Base-by-base conservation (phyloP, 192 early-diverging fungal genomes). In the Coemansia sp. region DNA sequence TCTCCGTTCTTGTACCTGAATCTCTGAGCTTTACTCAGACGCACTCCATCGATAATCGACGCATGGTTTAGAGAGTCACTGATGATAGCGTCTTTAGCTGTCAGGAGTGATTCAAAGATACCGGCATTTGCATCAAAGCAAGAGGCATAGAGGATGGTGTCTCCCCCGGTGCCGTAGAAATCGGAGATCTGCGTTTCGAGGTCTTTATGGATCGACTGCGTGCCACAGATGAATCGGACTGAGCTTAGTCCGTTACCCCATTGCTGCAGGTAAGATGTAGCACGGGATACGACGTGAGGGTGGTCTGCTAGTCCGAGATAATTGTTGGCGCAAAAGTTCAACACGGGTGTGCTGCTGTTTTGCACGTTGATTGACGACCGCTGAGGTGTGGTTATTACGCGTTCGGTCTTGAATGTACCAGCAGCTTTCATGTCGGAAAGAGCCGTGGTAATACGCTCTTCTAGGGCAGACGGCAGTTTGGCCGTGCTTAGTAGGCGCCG, bases 281-380 rank as follows among this genome's bases (percentile, higher is more conserved):
- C 87, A 3, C 85, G 84, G 24, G 80, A 65, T 65, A 86, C 79
- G 39, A 91, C 88, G 18, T 73, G 72, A 9, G 88, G 84, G 57
- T 88, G 80, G 64, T 87, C 87, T 3, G 90, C 86, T 36, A 91
- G 78, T 27, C 88, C 90, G 13, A 91, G 81, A 66, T 91, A 91
- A 82, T 89, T 91, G 86, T 91, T 91, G 63, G 90, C 90, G 62
- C 90, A 91, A 68, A 91, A 89, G 83, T 89, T 89, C 63, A 89
- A 60, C 36, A 88, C 87, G 15, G 76, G 68, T n/a, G 11, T 61
- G 31, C 55, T 57, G 44, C 75, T 68, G 50, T 63, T 65, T 57
- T 82, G 84, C 6, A 91, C 88, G 22, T 24, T 69, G 62, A 89
- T 89, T 5, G 74, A 64, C 9, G 86, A 75, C 55, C 80, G 78